Evolutionary conservation across 2,329 filamentous ascomycete genomes (phyloP).

Genomic region (Fusarium brachygibbosum): DNA sequence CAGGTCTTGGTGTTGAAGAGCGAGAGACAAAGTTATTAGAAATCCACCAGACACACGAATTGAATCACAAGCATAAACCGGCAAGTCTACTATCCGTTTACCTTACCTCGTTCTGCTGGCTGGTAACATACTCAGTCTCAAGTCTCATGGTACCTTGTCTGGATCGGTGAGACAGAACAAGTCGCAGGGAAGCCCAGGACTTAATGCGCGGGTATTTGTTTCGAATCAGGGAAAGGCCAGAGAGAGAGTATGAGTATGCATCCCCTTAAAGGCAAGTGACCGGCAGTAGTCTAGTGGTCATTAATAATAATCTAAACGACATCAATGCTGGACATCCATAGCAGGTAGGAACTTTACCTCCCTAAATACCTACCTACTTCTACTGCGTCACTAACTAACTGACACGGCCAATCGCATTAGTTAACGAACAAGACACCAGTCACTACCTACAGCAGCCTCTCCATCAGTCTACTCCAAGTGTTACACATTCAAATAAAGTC

Average conservation of each 20-base stretch:
- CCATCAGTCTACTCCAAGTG: background rate
- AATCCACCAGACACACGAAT: conserved; percentile 8
- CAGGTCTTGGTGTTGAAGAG: conserved; percentile 6
- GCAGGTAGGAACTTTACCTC: background rate
- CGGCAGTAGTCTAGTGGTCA: conserved; percentile 3
- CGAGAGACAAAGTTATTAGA: conserved; percentile 8
- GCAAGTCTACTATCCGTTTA: conserved; percentile 32
- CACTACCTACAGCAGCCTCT: background rate
- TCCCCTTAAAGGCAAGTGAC: conserved; percentile 17
- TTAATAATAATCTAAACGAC: conserved; percentile 1
- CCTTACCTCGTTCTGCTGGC: conserved; percentile 23
- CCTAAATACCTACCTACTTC: background rate
- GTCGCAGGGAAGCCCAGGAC: conserved; percentile 34
- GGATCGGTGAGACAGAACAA: conserved; percentile 35
- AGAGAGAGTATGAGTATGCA: conserved; percentile 2
- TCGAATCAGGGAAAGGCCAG: conserved; percentile 38
- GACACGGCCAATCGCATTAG: conserved; percentile 23
- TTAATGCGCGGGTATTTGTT: conserved; percentile 34
- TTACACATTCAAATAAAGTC: conserved; percentile 8
- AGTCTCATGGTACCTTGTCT: conserved; percentile 20
- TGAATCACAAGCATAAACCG: conserved; percentile 22
- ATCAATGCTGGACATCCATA: too few relatives aligned
- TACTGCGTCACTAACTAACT: background rate
- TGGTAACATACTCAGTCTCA: background rate
- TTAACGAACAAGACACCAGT: background rate